Evolutionary conservation across 169 alveolate species (phyloP), one percentile per base, ranked within the genome.

Genomic region (Prorocentrum cordatum): DNA sequence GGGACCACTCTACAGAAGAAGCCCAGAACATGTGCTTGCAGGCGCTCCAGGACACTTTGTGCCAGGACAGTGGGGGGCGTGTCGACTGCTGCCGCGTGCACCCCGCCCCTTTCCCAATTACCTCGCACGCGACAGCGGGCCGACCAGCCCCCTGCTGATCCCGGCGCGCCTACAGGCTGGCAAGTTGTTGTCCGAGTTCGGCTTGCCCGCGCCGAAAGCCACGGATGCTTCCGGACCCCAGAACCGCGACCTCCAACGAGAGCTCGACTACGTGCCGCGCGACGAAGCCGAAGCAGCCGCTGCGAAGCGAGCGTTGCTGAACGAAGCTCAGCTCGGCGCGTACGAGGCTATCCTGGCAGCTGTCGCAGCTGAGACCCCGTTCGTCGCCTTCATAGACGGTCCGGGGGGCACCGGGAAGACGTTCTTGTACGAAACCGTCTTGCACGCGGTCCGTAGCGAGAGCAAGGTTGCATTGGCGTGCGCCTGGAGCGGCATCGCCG

Each of bases 381-480:
- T 26, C 2, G 27, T 68, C 1, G 42, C 31, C 54, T 42, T 45
- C 3, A 29, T 72, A 3, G 84, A 72, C 47, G 68, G 68, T 3
- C 84, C 84, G 6, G 84, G 68, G 12, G 84, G 68, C 31, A 18
- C 66, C 33, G 58, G 45, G 0, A 72, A 72, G 20, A 20, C 50
- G 12, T 72, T 45, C 38, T 29, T 72, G 10, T 72, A 45, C 33
- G 50, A 72, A 31, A 33, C 83, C 3, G 2, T 72, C n/a, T 22
- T 72, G 54, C 68, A 47, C 27, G 16, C 0, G 2, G 70, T 29
- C 1, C 50, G 84, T 1, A 47, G 68, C 0, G 24, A 54, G 4
- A 47, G 68, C n/a, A 54, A 47, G 35, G 47, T 72, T 72, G 68
- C 84, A 2, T 66, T 22, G 2, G 84, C 68, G 1, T 72, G 68